Conservation (phyloP, 2,329 filamentous ascomycete genomes). For the Gaeumannomyces sp. region DNA sequence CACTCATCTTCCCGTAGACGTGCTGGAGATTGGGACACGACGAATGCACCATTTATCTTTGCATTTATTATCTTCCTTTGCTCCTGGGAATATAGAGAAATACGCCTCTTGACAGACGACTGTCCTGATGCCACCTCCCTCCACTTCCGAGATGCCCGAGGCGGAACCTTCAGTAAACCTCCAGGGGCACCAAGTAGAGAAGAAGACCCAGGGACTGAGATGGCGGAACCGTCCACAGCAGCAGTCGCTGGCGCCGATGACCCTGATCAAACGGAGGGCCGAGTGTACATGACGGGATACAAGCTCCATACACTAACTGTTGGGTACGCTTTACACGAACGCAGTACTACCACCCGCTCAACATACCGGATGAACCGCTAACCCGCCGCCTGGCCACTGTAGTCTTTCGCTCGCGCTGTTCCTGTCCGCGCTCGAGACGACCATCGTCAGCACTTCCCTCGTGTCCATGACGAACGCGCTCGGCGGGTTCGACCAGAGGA, state of each 20-base stretch:
- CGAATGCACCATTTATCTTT: too few relatives aligned
- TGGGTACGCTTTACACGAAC: neutral
- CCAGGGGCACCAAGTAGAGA: neutral
- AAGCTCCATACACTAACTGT: neutral
- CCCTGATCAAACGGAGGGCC: neutral
- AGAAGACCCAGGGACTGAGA: neutral
- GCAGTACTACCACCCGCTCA: neutral
- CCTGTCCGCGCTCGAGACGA: slow-evolving; percentile 40
- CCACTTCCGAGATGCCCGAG: neutral
- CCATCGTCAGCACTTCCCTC: slow-evolving; percentile 45
- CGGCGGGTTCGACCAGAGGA: slow-evolving; percentile 27
- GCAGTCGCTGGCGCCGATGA: too few relatives aligned
- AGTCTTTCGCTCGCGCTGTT: slow-evolving; percentile 25
- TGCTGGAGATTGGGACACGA: too few relatives aligned
- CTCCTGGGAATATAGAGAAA: neutral
- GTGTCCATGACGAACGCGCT: slow-evolving; percentile 37
- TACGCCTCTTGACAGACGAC: neutral
- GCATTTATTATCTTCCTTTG: neutral
- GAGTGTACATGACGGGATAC: slow-evolving; percentile 9
- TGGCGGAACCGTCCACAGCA: neutral
- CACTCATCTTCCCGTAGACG: too few relatives aligned
- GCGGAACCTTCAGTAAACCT: neutral
- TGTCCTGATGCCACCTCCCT: too few relatives aligned
- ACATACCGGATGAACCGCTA: neutral
- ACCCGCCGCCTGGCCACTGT: neutral